These are phyloP conservation scores for Onygenales sp. DNA, from an alignment of 2,329 filamentous ascomycete genomes.

Conservation along the genomic window DNA sequence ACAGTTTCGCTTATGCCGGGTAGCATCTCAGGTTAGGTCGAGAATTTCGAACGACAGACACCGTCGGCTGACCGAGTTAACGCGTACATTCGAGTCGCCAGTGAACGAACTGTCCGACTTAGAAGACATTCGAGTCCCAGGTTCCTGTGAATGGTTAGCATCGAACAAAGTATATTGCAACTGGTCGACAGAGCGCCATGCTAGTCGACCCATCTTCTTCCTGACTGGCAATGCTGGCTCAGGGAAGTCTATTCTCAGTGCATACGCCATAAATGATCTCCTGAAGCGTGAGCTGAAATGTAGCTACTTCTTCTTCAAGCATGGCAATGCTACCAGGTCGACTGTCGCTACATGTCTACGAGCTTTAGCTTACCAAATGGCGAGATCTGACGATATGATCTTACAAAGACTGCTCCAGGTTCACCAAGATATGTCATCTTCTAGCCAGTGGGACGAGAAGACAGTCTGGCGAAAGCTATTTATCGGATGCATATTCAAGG, in stretches of 20 bases:
- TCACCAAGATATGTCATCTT: constrained; percentile 5
- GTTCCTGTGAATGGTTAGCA: constrained; percentile 24
- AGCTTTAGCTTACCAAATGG: constrained; percentile 22
- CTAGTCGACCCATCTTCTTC: constrained; percentile 18
- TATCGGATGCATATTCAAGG: constrained; percentile 4
- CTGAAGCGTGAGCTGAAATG: constrained; percentile 8
- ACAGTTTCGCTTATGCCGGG: constrained; percentile 14
- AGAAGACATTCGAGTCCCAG: constrained; percentile 18
- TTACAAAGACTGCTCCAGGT: not conserved
- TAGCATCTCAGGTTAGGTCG: not conserved
- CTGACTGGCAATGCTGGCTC: constrained; percentile 23
- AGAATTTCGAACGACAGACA: not conserved
- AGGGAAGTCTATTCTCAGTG: constrained; percentile 28
- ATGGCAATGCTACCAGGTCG: constrained; percentile 14
- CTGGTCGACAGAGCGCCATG: constrained; percentile 12
- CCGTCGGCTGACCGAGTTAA: not conserved
- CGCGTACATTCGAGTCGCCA: constrained; percentile 11
- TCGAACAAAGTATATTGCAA: constrained; percentile 12
- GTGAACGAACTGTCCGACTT: constrained; percentile 18
- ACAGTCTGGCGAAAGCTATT: constrained; percentile 9
- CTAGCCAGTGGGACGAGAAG: constrained; percentile 8
- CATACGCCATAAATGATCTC: constrained; percentile 23
- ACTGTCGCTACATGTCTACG: constrained; percentile 18
- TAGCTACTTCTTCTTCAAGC: constrained; percentile 23
- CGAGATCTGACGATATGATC: constrained; percentile 14